Evolutionary conservation across 1,284 basidiomycete species (phyloP), one percentile per base, ranked within the genome.

Genomic region (Cerrena zonata): DNA sequence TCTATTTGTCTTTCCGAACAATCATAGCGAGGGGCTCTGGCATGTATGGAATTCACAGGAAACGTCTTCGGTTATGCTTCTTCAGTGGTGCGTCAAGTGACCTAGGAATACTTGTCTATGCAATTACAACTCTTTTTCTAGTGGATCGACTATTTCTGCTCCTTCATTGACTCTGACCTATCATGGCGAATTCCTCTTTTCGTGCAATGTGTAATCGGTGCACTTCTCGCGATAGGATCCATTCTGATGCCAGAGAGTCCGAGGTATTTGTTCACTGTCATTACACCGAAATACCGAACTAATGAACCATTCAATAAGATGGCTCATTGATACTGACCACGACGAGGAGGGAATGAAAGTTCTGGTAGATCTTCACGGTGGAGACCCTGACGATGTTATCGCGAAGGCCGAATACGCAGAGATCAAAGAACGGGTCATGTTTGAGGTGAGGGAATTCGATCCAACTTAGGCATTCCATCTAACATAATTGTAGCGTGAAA

Each of bases 141-240:
- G 89, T 97, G 94, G 94, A 83, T 88, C 53, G 95, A 95, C 68
- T 99, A 98, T 68, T 89, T 91, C 58, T 91, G 88, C 65, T 94
- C 91, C 4, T 98, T 80, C 72, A 78, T 94, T 47, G 79, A 90
- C 46, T 88, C 86, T 5, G 82, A 94, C 66, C 68, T 82, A 52
- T 82, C 90, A 25, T 94, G 91, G 91, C 78, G 91, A 26, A 74
- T 91, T 49, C 91, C 91, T 13, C 76, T 94, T 21, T 87, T 86
- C 58, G 75, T 93, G n/a, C 91, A 93, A 77, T 90, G 88, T 60
- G 66, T 96, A 43, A 96, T 97, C 53, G 95, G 95, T 15, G 61
- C 74, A 10, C 83, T 94, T 47, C 82, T 99, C 36, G 85, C 91
- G 2, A 65, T 77, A 4, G 95, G 95, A 4, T 91, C 89, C 2